Conservation (phyloP, 2,329 filamentous ascomycete genomes). For the Phialophora tarda region DNA sequence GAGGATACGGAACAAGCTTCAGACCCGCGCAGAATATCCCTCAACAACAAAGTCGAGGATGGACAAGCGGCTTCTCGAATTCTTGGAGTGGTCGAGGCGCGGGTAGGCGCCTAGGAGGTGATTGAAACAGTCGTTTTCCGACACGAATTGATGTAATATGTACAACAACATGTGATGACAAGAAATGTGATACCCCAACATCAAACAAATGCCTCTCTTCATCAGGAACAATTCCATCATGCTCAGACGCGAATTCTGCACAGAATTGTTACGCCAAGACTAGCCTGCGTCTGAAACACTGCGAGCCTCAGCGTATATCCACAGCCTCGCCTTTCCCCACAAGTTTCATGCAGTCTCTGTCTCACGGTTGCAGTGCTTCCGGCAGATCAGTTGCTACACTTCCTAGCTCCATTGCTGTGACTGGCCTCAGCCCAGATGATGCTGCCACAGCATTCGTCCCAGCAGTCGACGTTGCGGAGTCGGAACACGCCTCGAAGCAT, state of each 20-base stretch:
- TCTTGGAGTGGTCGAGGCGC: slow-evolving; percentile 50
- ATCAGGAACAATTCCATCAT: background rate
- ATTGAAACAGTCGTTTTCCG: slow-evolving; percentile 36
- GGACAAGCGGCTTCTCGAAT: slow-evolving; percentile 51
- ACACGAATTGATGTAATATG: slow-evolving; percentile 20
- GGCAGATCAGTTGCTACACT: slow-evolving; percentile 14
- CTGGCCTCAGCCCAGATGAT: slow-evolving; percentile 10
- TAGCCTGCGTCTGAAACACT: slow-evolving; percentile 21
- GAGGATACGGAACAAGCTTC: slow-evolving; percentile 68
- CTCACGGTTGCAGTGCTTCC: slow-evolving; percentile 27
- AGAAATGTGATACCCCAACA: slow-evolving; percentile 28
- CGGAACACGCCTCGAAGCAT: slow-evolving; percentile 18
- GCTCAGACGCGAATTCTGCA: background rate
- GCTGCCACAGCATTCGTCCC: slow-evolving; percentile 25
- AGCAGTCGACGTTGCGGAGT: slow-evolving; percentile 12
- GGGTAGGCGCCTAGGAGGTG: slow-evolving; percentile 50
- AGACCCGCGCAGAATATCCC: slow-evolving; percentile 45
- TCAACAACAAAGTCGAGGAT: slow-evolving; percentile 34
- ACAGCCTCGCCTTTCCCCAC: slow-evolving; percentile 30
- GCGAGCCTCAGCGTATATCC: slow-evolving; percentile 17
- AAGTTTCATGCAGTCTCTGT: slow-evolving; percentile 26
- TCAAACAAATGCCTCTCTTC: background rate
- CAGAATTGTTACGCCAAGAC: slow-evolving; percentile 19
- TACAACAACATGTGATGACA: slow-evolving; percentile 25
- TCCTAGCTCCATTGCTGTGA: slow-evolving; percentile 6